Base-by-base conservation (phyloP, 2,329 filamentous ascomycete species). In the Immersiporthe knoxdaviesiana region DNA sequence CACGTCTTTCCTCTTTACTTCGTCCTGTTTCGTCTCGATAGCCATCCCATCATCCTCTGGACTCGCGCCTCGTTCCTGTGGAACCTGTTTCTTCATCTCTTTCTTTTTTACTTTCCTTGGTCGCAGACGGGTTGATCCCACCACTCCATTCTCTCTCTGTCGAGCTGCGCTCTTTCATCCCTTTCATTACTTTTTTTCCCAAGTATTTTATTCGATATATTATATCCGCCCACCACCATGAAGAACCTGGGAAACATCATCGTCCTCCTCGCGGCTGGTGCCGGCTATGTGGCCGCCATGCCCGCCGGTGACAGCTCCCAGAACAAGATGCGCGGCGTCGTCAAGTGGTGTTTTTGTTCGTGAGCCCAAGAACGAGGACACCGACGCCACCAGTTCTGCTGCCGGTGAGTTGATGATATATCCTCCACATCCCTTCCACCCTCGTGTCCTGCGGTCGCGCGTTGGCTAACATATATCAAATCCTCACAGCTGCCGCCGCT, bases 161-260 rank as follows among this genome's bases (percentile, higher is more conserved):
- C 14, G 47, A 70, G 69, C 69, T 70, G 69, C 54, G 69, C 69
- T 70, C 69, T 63, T 16, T n/a, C n/a, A 50, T 27, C 21, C 32
- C 58, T 18, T 63, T 56, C 54, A 59, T 66, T 11, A n/a, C 44
- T 47, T 6, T 3, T 41, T 18, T 18, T n/a, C n/a, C 39, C 18
- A 18, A 44, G 41, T 21, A 44, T 62, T 54, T 39, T 50, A 61
- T 35, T 54, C 61, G 27, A 68, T 70, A 67, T 71, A 47, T 21
- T n/a, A 47, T 47, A 47, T 16, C 44, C 44, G n/a, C 7, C 73
- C 78, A 80, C 73, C 78, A 80, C 73, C 69, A 82, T 81, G 80
- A 82, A 81, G 77, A 79, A 78, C 74, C 75, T 80, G 72, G 76
- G 76, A 72, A 74, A 78, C 70, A 76, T 80, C 72, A 69, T 81